Base-by-base conservation (phyloP, 2,329 filamentous ascomycete genomes). In the Cercospora brassicicola region DNA sequence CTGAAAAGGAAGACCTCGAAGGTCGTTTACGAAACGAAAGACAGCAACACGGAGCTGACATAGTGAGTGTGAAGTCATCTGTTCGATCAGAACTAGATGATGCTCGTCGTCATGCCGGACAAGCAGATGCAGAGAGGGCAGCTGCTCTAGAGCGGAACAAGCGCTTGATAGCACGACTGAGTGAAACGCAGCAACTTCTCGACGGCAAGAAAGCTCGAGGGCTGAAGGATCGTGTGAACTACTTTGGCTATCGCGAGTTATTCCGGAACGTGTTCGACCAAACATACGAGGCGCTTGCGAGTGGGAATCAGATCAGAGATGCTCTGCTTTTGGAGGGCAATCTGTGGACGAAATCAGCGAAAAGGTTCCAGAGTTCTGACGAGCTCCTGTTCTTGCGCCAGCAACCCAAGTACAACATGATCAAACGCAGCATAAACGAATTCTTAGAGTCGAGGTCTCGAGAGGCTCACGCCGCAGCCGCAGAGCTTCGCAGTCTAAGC, bases 341-440 rank as follows among this genome's bases (percentile, higher is more conserved):
- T 8, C 45, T 66, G 4, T 73, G 71, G 71, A 59, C 45, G 3
- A 60, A 65, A 10, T 67, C 68, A 2, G 66, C 20, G 18, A 20
- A 59, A 3, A 20, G 18, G 3, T 72, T 69, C 48, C 59, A 61
- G 15, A 59, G 8, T 2, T 33, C 66, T 18, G 59, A 62, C 31
- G 57, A 56, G 13, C 60, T 72, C 23, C 30, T 61, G 4, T 60
- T 71, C 15, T 70, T 73, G 26, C 70, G 64, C n/a, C 67, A 73
- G 20, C 33, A 48, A 10, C 39, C 64, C 3, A 67, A 65, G 53
- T 70, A 69, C 48, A 62, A 66, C 39, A 28, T 9, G 11, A 28
- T 69, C 26, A 65, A 62, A 23, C 39, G 64, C 13, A 36, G 59
- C 20, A 72, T 73, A n/a, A 56, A 45, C 15, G 60, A 69, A 3